Conservation (phyloP, 257 asterid species). For the Thymus mandschuricus region DNA sequence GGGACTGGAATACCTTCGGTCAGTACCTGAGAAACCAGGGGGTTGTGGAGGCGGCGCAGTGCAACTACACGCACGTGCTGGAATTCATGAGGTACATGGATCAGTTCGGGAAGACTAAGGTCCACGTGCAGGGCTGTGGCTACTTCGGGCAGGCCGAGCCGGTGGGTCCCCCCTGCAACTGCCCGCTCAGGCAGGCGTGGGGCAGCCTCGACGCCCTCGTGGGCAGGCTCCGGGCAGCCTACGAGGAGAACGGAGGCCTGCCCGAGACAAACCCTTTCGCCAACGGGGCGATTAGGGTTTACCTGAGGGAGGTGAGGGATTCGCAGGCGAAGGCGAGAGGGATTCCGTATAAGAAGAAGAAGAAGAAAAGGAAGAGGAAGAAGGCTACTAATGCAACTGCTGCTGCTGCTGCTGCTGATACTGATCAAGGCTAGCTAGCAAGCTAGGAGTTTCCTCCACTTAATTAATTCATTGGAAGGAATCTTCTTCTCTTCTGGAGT, state of each 20-base stretch:
- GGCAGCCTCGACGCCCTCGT: constrained; percentile 88
- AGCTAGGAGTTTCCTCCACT: too few species aligned
- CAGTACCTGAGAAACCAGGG: constrained; percentile 80
- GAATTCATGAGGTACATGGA: constrained; percentile 78
- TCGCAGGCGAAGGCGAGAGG: constrained; percentile 89
- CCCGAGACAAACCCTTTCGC: constrained; percentile 87
- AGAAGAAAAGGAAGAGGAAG: constrained; percentile 49
- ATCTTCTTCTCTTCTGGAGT: too few species aligned
- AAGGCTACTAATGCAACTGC: constrained; percentile 16
- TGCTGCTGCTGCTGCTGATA: neutral
- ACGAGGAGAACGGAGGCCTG: constrained; percentile 81
- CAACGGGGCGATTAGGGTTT: constrained; percentile 68
- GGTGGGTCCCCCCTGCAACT: constrained; percentile 72
- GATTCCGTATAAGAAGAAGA: constrained; percentile 81
- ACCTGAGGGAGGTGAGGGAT: constrained; percentile 70
- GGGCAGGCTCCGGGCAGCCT: constrained; percentile 85
- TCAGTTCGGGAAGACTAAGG: constrained; percentile 92
- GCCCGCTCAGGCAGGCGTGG: constrained; percentile 89
- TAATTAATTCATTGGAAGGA: too few species aligned
- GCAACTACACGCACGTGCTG: constrained; percentile 75
- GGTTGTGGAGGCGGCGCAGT: constrained; percentile 59
- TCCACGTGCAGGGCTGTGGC: constrained; percentile 67
- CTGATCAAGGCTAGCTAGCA: too few species aligned
- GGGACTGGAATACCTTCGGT: constrained; percentile 94
- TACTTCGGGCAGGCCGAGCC: constrained; percentile 85